Evolutionary conservation across 129 eudicot species (phyloP).

Genomic region (Daucus carota): DNA sequence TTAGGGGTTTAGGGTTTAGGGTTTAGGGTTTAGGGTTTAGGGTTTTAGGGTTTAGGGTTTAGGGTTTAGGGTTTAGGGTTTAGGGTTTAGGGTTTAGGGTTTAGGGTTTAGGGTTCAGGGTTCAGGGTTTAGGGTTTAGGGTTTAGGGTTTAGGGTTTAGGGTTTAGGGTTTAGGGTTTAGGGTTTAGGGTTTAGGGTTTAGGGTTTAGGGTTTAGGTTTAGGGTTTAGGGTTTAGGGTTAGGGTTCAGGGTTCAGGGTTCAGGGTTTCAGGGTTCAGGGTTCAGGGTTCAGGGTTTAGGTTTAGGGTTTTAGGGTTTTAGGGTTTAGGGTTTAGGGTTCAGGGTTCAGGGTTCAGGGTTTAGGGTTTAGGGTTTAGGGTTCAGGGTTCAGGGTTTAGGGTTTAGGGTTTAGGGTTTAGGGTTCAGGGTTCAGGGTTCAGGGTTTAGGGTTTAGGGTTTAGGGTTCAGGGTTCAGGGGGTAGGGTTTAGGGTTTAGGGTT

Average conservation of each 20-base stretch:
- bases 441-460: slow-evolving; percentile 20
- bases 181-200: slow-evolving; percentile 25
- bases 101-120: slow-evolving; percentile 27
- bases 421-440: slow-evolving; percentile 17
- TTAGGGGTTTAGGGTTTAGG: slow-evolving; percentile 15
- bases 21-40: slow-evolving; percentile 23
- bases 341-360: slow-evolving; percentile 17
- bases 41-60: slow-evolving; percentile 25
- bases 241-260: slow-evolving; percentile 16
- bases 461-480: slow-evolving; percentile 22
- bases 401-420: slow-evolving; percentile 16
- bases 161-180: slow-evolving; percentile 25
- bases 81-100: slow-evolving; percentile 24
- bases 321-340: slow-evolving; percentile 23
- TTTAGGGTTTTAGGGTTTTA: slow-evolving; percentile 26
- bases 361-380: slow-evolving; percentile 10
- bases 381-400: slow-evolving; percentile 10
- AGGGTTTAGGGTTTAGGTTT: slow-evolving; percentile 11
- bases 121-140: slow-evolving; percentile 30
- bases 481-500: background rate
- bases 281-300: slow-evolving; percentile 25
- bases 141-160: slow-evolving; percentile 7
- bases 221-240: slow-evolving; percentile 14
- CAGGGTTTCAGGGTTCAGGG: slow-evolving; percentile 19
- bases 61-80: slow-evolving; percentile 37